Conservation (phyloP, 495 filamentous ascomycete genomes). For the Astrothelium macrocarpum region DNA sequence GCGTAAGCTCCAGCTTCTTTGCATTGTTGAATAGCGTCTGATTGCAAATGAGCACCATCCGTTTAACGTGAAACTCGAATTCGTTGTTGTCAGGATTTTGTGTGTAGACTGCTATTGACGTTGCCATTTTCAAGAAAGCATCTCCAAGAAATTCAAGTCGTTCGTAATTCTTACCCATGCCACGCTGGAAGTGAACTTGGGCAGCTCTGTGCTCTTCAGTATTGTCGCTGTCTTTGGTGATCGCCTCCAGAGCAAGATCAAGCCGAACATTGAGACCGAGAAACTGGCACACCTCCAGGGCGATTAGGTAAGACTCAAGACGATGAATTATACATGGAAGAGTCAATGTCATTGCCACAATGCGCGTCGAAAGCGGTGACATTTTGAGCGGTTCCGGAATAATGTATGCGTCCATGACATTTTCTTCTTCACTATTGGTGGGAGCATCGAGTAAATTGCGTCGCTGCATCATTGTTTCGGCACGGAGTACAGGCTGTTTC, state of each 20-base stretch:
- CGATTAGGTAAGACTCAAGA: constrained; percentile 72
- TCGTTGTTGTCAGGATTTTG: constrained; percentile 70
- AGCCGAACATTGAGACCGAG: constrained; percentile 52
- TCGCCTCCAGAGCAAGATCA: constrained; percentile 70
- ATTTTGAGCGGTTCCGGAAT: constrained; percentile 58
- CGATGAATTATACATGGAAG: constrained; percentile 80
- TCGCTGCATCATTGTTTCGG: constrained; percentile 60
- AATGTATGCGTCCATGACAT: constrained; percentile 34
- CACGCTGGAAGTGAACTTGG: constrained; percentile 59
- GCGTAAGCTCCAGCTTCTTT: constrained; percentile 50
- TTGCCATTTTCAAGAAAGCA: constrained; percentile 91
- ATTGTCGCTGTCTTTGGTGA: constrained; percentile 94
- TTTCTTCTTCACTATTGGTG: constrained; percentile 41
- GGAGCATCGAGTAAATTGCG: constrained; percentile 69
- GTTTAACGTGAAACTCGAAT: constrained; percentile 77
- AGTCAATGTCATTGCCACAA: constrained; percentile 56
- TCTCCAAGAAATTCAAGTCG: constrained; percentile 91
- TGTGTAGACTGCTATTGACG: constrained; percentile 73
- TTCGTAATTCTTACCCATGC: constrained; percentile 97
- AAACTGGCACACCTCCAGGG: constrained; percentile 57
- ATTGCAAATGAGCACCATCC: constrained; percentile 91
- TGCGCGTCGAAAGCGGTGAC: constrained; percentile 58
- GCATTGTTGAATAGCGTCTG: constrained; percentile 76
- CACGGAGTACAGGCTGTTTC: constrained; percentile 70
- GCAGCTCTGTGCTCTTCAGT: constrained; percentile 59